Evolutionary conservation across 805 yeast genomes (phyloP), one percentile per base, ranked within the genome.

Genomic region (Kuraishia hungarica): DNA sequence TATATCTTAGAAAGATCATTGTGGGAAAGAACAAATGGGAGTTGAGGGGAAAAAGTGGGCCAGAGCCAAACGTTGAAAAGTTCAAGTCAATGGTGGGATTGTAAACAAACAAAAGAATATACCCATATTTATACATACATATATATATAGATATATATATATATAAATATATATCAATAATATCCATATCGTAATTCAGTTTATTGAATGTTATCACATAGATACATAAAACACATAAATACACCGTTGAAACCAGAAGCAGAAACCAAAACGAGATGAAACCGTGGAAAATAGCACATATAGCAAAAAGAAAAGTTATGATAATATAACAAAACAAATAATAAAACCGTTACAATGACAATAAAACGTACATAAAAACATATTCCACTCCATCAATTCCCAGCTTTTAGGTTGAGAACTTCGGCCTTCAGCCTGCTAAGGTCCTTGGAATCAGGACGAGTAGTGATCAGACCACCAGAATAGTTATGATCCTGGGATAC

Each of bases 21-120:
- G 67, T 68, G 26, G 60, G 67, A 7, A 61, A 64, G 51, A 62
- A 66, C 58, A 70, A 69, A 54, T 68, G 70, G 71, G 66, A 67
- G 24, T 46, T 67, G 20, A 62, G 59, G 29, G 61, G 61, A 28
- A 51, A 35, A 15, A 35, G 29, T 2, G 53, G 51, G 15, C 43
- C 39, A 21, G 22, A 22, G 52, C 52, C 52, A 21, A 21, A 29
- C 24, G 24, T 26, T 2, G 46, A 50, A n/a, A 39, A 29, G n/a
- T n/a, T 28, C 46, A 29, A 50, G 43, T 29, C 52, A 11, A 26
- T 28, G 52, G 39, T 50, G 52, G 43, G 52, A 5, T n/a, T 50
- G 43, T 29, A 17, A 19, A 10, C 7, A 48, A 19, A 19, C 50
- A 13, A 48, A 20, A 24, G 17, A 50, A 28, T 7, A 8, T 28